These are phyloP conservation scores for Thermomucor indicae-seudaticae DNA, from an alignment of 371 early-diverging fungal species.

Conservation along the genomic window DNA sequence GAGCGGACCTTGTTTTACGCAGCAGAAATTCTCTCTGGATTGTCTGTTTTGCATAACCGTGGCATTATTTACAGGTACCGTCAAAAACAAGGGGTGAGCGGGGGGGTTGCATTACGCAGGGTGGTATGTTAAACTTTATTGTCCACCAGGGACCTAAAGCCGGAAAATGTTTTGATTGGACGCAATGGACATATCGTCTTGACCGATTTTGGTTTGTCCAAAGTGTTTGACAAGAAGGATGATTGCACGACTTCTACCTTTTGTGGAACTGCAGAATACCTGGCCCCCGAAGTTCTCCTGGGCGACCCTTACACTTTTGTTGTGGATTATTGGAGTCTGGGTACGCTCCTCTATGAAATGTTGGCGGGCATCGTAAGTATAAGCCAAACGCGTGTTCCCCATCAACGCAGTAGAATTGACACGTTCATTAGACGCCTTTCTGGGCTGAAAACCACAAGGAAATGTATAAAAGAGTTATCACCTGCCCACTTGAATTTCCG, in stretches of 20 bases:
- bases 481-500: slow-evolving; percentile 71
- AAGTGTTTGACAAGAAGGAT: slow-evolving; percentile 44
- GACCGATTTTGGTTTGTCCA: slow-evolving; percentile 86
- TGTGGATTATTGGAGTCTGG: slow-evolving; percentile 98
- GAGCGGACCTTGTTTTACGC: slow-evolving; percentile 79
- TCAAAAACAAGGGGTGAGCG: not conserved
- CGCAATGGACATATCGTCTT: slow-evolving; percentile 82
- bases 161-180: slow-evolving; percentile 79
- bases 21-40: slow-evolving; percentile 82
- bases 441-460: slow-evolving; percentile 75
- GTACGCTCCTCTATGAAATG: slow-evolving; percentile 89
- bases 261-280: slow-evolving; percentile 93
- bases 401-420: not conserved
- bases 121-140: not conserved
- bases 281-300: slow-evolving; percentile 87
- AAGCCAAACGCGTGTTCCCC: not conserved
- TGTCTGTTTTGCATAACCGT: slow-evolving; percentile 80
- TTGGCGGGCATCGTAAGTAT: slow-evolving; percentile 63
- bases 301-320: slow-evolving; percentile 80
- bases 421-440: slow-evolving; percentile 63
- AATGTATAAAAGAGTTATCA: slow-evolving; percentile 80
- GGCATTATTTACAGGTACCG: slow-evolving; percentile 80
- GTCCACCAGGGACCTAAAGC: slow-evolving; percentile 66
- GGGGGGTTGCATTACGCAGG: not conserved
- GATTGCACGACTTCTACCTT: slow-evolving; percentile 75